phyloP scores from a whole-genome alignment of 352 stramenopile genomes.

The Phytopythium helicoides region DNA sequence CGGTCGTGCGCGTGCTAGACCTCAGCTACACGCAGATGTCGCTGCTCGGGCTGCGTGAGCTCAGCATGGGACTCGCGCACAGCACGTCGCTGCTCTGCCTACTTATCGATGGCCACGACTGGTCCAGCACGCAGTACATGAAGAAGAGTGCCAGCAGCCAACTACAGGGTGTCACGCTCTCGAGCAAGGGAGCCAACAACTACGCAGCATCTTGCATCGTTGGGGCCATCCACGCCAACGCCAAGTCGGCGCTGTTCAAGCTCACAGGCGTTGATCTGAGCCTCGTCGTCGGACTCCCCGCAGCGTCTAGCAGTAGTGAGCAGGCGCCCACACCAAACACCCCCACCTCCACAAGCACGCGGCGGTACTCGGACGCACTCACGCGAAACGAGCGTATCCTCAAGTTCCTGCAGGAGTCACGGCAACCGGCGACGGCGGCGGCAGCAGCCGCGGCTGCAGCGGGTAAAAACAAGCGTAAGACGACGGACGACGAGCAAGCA shows the following conservation, averaged over 20 bases:
- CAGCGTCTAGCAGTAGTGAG: slow-evolving; percentile 7
- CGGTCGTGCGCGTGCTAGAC: slow-evolving; percentile 69
- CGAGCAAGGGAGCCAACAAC: slow-evolving; percentile 60
- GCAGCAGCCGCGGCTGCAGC: too few species aligned
- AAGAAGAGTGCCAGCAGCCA: slow-evolving; percentile 52
- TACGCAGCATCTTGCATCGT: slow-evolving; percentile 76
- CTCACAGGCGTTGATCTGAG: slow-evolving; percentile 73
- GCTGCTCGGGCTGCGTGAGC: slow-evolving; percentile 64
- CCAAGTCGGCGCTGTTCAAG: slow-evolving; percentile 65
- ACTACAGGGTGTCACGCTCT: slow-evolving; percentile 61
- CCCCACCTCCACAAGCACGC: slow-evolving; percentile 3
- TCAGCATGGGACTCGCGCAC: slow-evolving; percentile 65
- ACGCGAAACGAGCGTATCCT: slow-evolving; percentile 57
- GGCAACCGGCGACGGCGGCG: slow-evolving; percentile 6
- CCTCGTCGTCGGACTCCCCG: slow-evolving; percentile 36
- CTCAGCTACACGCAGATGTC: slow-evolving; percentile 83
- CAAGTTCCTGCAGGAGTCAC: slow-evolving; percentile 42
- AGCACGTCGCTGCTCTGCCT: slow-evolving; percentile 65
- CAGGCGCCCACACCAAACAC: neutral
- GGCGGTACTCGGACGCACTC: slow-evolving; percentile 40
- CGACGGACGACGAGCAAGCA: slow-evolving; percentile 19
- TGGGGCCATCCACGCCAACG: slow-evolving; percentile 68
- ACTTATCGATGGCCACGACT: slow-evolving; percentile 79
- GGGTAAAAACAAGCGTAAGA: slow-evolving; percentile 56
- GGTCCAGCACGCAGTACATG: slow-evolving; percentile 83